phyloP scores from a whole-genome alignment of 495 filamentous ascomycete genomes.

The Talaromyces proteolyticus region DNA sequence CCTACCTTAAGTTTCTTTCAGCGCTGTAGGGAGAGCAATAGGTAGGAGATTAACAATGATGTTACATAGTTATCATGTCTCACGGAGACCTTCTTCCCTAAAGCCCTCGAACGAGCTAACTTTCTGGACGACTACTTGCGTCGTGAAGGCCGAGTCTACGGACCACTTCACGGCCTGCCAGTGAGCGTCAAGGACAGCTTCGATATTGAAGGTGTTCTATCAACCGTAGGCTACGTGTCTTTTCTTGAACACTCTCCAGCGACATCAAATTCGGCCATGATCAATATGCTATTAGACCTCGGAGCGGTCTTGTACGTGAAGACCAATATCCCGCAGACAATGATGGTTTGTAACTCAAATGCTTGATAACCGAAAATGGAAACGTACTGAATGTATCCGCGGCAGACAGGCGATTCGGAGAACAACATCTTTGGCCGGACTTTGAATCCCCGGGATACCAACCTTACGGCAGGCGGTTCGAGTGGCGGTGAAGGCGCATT shows the following conservation, averaged over 20 bases:
- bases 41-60: too few species aligned
- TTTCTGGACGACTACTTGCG: too few species aligned
- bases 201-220: conserved; percentile 46
- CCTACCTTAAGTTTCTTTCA: too few species aligned
- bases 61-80: too few species aligned
- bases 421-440: conserved; percentile 45
- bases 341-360: conserved; percentile 26
- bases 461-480: conserved; percentile 53
- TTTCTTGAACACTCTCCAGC: not conserved
- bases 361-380: not conserved
- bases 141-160: too few species aligned
- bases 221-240: conserved; percentile 45
- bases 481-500: conserved; percentile 63
- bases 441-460: conserved; percentile 49
- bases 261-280: conserved; percentile 1
- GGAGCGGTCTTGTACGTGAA: conserved; percentile 56
- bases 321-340: conserved; percentile 51
- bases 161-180: conserved; percentile 62
- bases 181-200: conserved; percentile 64
- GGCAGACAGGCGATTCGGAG: conserved; percentile 45
- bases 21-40: too few species aligned
- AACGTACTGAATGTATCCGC: not conserved
- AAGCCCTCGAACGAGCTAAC: too few species aligned
- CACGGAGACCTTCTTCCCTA: too few species aligned
- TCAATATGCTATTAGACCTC: conserved; percentile 22